These are phyloP conservation scores for Phytophthora tubulina DNA, from an alignment of 352 stramenopile genomes.

Conservation along the genomic window DNA sequence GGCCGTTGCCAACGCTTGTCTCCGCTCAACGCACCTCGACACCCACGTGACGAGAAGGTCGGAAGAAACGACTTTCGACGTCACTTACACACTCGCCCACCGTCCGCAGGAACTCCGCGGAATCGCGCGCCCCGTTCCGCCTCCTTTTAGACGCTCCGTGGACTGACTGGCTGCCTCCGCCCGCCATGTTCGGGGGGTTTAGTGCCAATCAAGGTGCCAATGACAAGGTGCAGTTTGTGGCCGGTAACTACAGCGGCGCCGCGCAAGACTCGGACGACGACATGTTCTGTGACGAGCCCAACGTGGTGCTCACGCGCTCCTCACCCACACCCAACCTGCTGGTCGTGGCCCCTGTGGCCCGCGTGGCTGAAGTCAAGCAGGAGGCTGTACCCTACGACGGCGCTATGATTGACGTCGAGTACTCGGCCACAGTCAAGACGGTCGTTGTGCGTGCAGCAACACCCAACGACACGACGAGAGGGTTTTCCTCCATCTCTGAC, in stretches of 20 bases:
- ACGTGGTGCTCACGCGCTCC: slow-evolving; percentile 63
- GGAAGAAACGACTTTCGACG: slow-evolving; percentile 38
- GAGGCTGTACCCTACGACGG: slow-evolving; percentile 30
- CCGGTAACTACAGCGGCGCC: slow-evolving; percentile 45
- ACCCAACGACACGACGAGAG: slow-evolving; percentile 20
- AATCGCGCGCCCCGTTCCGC: slow-evolving; percentile 1
- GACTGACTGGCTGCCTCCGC: neutral
- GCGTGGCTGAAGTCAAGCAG: slow-evolving; percentile 42
- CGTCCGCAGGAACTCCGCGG: slow-evolving; percentile 18
- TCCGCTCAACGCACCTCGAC: neutral
- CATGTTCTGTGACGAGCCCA: slow-evolving; percentile 50
- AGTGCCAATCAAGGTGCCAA: slow-evolving; percentile 20
- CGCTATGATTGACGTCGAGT: slow-evolving; percentile 39
- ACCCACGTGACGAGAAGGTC: slow-evolving; percentile 15
- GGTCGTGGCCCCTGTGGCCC: slow-evolving; percentile 37
- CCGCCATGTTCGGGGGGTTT: slow-evolving; percentile 39
- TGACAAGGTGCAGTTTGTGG: slow-evolving; percentile 55
- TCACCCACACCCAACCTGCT: slow-evolving; percentile 54
- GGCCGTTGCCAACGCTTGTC: slow-evolving; percentile 17
- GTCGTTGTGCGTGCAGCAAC: slow-evolving; percentile 18
- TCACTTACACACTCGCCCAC: slow-evolving; percentile 44
- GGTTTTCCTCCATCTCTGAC: slow-evolving; percentile 74
- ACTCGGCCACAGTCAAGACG: slow-evolving; percentile 35
- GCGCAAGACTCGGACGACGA: slow-evolving; percentile 63
- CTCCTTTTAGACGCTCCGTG: slow-evolving; percentile 4